These are phyloP conservation scores for Dothidotthia symphoricarpi DNA, from an alignment of 2,329 filamentous ascomycete species.

Conservation along the genomic window DNA sequence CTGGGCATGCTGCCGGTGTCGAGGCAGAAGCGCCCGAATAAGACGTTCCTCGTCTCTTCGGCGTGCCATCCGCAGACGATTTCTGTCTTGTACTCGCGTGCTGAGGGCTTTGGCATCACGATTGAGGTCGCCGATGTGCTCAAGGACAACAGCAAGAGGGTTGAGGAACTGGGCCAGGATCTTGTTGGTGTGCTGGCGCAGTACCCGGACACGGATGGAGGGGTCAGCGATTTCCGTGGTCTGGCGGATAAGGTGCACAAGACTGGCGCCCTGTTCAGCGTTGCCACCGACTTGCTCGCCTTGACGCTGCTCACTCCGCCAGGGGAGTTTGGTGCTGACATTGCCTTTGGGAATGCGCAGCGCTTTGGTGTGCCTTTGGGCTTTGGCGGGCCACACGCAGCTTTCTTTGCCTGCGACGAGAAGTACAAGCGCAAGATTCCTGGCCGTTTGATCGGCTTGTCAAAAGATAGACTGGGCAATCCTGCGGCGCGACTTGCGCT, in stretches of 20 bases:
- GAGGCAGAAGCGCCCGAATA: constrained; percentile 70
- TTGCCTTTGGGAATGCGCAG: constrained; percentile 91
- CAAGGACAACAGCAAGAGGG: constrained; percentile 60
- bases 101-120: constrained; percentile 86
- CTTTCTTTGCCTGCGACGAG: constrained; percentile 89
- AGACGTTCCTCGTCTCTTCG: constrained; percentile 81
- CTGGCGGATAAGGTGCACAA: constrained; percentile 77
- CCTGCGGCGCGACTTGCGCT: constrained; percentile 79
- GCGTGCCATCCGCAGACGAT: constrained; percentile 83
- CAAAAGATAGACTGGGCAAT: constrained; percentile 82
- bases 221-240: constrained; percentile 69
- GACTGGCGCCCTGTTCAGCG: constrained; percentile 75
- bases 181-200: constrained; percentile 90
- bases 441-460: constrained; percentile 83
- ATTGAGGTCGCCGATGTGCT: constrained; percentile 72
- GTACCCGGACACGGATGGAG: constrained; percentile 87
- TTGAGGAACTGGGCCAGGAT: constrained; percentile 75
- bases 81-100: constrained; percentile 77
- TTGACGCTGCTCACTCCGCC: constrained; percentile 85
- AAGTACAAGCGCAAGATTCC: constrained; percentile 94
- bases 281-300: constrained; percentile 85
- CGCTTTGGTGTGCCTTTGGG: constrained; percentile 89
- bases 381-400: constrained; percentile 91
- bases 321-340: constrained; percentile 91
- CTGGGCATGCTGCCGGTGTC: constrained; percentile 70